Conservation (phyloP, 306 rosid genomes). For the Casuarina equisetifolia region DNA sequence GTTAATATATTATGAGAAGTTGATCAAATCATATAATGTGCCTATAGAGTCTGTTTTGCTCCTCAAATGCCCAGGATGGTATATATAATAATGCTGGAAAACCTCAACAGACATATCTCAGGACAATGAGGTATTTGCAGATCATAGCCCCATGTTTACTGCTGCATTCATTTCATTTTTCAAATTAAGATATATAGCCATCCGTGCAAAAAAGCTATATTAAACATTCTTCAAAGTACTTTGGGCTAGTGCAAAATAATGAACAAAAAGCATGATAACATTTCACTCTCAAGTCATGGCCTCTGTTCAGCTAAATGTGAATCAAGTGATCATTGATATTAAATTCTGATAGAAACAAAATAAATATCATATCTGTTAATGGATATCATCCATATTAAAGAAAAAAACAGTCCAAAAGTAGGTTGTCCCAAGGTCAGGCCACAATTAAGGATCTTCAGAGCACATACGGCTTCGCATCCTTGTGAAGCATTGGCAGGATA, state of each 20-base stretch:
- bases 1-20: neutral
- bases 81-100: neutral
- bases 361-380: neutral
- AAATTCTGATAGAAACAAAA: neutral
- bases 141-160: neutral
- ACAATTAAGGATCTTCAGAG: slow-evolving; percentile 21
- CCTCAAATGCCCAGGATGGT: neutral
- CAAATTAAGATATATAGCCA: neutral
- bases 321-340: neutral
- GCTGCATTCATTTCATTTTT: neutral
- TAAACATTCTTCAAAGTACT: neutral
- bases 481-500: slow-evolving; percentile 83
- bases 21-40: neutral
- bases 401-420: slow-evolving; percentile 11
- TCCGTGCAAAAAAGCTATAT: neutral
- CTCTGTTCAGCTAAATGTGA: neutral
- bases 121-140: neutral
- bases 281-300: neutral
- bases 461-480: slow-evolving; percentile 72
- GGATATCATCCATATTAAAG: slow-evolving; percentile 14
- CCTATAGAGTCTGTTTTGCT: neutral
- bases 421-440: slow-evolving; percentile 21
- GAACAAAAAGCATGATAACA: neutral
- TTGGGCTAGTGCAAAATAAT: neutral
- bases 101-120: neutral